Percentiles rank a stretch among this genome's conserved stretches.
phyloP scores from a whole-genome alignment of 148 eudicot species.

The Diospyros lotus region DNA sequence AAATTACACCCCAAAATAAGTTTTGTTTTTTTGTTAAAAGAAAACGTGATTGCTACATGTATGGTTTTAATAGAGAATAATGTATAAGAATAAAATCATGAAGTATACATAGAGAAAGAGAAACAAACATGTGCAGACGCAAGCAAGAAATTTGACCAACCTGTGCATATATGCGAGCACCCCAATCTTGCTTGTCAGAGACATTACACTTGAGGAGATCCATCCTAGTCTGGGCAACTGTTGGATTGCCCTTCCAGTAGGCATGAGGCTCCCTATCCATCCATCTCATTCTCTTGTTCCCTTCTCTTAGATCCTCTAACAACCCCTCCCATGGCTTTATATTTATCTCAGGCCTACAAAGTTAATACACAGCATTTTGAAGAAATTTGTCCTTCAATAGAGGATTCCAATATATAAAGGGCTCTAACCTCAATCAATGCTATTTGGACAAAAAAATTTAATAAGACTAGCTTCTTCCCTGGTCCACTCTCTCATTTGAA shows the following conservation, averaged over 20 bases:
- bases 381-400: no score
- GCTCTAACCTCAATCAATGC: no score
- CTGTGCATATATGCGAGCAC: constrained; percentile 62
- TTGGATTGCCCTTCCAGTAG: constrained; percentile 88
- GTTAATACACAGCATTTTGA: neutral
- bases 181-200: constrained; percentile 67
- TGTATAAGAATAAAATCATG: neutral
- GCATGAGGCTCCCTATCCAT: constrained; percentile 66
- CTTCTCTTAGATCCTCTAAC: constrained; percentile 58
- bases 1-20: no score
- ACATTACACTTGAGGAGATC: constrained; percentile 75
- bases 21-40: no score
- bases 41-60: no score
- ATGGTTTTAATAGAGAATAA: neutral
- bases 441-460: no score
- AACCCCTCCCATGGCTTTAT: constrained; percentile 68
- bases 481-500: no score
- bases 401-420: no score
- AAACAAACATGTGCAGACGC: neutral
- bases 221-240: constrained; percentile 53
- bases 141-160: constrained; percentile 17
- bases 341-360: constrained; percentile 60
- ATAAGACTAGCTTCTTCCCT: no score
- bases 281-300: constrained; percentile 53
- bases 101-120: neutral